Evolutionary conservation across 257 asterid genomes (phyloP).

Genomic region (Lavandula angustifolia): DNA sequence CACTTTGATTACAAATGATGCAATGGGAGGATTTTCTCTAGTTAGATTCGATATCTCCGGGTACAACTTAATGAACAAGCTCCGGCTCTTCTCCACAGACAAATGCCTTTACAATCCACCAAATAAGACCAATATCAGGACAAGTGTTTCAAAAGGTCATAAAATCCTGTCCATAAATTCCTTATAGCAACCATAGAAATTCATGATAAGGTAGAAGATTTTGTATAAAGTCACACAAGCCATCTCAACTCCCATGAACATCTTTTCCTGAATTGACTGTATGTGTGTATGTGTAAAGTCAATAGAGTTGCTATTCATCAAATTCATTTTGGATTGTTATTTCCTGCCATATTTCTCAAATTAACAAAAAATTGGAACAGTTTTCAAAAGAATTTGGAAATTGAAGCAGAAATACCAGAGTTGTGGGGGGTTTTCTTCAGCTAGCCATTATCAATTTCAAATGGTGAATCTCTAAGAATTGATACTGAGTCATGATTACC

Average conservation of each 20-base stretch:
- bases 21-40: conserved; percentile 81
- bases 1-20: conserved; percentile 71
- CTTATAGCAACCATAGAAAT: conserved; percentile 5
- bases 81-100: conserved; percentile 81
- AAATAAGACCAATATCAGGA: neutral
- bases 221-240: neutral
- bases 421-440: neutral
- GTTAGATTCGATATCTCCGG: conserved; percentile 76
- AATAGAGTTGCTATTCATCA: neutral
- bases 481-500: neutral
- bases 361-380: neutral
- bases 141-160: too few relatives aligned
- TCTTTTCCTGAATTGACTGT: neutral
- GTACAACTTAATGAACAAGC: conserved; percentile 61
- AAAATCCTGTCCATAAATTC: too few relatives aligned
- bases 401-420: neutral
- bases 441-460: neutral
- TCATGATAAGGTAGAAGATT: neutral
- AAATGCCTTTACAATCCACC: conserved; percentile 65
- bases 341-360: neutral
- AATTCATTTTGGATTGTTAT: neutral
- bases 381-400: neutral
- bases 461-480: too few relatives aligned
- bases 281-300: neutral
- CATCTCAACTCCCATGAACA: too few relatives aligned